Evolutionary conservation across 208 protist species (phyloP).

Genomic region (Trypanosoma lewisi): DNA sequence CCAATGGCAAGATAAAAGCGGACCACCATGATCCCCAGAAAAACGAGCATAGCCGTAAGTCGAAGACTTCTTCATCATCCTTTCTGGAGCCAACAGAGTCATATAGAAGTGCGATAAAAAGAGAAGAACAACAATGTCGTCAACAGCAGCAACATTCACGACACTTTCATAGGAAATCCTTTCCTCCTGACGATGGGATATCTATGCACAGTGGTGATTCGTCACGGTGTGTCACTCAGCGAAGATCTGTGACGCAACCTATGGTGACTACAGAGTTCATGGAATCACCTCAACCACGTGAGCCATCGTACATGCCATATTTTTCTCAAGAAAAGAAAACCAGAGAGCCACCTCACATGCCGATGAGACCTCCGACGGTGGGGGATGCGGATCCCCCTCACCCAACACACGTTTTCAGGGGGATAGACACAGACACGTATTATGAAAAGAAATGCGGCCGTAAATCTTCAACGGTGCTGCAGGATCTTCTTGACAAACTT

Average conservation of each 20-base stretch:
- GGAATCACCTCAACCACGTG: slow-evolving; percentile 6
- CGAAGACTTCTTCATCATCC: not conserved
- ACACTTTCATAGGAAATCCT: not conserved
- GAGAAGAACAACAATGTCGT: not conserved
- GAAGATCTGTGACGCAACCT: slow-evolving; percentile 11
- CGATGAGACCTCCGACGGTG: not conserved
- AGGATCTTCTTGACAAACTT: slow-evolving; percentile 20
- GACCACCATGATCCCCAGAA: not conserved
- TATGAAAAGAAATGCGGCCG: not conserved
- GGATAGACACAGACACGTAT: not conserved
- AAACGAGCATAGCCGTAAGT: not conserved
- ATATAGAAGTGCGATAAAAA: not conserved
- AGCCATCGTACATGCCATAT: not conserved
- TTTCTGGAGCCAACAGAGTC: not conserved
- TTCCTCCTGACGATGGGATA: not conserved
- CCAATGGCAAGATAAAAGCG: no score
- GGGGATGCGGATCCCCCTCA: slow-evolving; percentile 4
- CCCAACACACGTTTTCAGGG: not conserved
- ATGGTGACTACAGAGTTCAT: slow-evolving; percentile 1
- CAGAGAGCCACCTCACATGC: no score
- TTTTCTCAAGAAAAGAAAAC: not conserved
- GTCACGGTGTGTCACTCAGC: not conserved
- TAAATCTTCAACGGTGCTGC: slow-evolving; percentile 17
- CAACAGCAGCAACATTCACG: not conserved
- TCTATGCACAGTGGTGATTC: not conserved